phyloP scores from a whole-genome alignment of 805 yeast species.

The Saccharomycopsis selenospora region DNA sequence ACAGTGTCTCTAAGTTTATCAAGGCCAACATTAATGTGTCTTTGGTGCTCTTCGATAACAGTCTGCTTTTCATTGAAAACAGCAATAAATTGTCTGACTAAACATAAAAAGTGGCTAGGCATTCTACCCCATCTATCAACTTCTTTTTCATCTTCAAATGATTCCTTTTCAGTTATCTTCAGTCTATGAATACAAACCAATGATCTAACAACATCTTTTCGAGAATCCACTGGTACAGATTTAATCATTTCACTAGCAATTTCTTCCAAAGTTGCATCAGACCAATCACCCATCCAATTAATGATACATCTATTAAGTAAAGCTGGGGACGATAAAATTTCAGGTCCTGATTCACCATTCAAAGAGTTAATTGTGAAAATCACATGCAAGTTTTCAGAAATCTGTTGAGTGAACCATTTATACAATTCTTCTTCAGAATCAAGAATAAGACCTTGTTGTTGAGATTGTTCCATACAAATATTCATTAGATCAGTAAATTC shows the following conservation, averaged over 20 bases:
- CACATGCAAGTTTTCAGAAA: slow-evolving; percentile 71
- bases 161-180: neutral
- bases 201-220: slow-evolving; percentile 42
- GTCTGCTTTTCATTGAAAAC: slow-evolving; percentile 38
- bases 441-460: slow-evolving; percentile 51
- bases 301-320: slow-evolving; percentile 82
- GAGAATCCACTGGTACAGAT: slow-evolving; percentile 45
- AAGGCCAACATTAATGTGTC: slow-evolving; percentile 67
- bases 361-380: slow-evolving; percentile 67
- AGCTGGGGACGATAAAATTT: slow-evolving; percentile 74
- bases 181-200: slow-evolving; percentile 41
- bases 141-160: slow-evolving; percentile 18
- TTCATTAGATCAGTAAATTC: slow-evolving; percentile 48
- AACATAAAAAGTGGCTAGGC: slow-evolving; percentile 52
- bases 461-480: slow-evolving; percentile 49
- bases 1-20: slow-evolving; percentile 74
- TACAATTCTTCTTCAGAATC: slow-evolving; percentile 66
- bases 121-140: slow-evolving; percentile 23
- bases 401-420: slow-evolving; percentile 63
- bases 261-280: slow-evolving; percentile 38
- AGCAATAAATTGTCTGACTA: slow-evolving; percentile 38
- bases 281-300: slow-evolving; percentile 88
- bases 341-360: slow-evolving; percentile 29
- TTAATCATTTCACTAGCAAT: slow-evolving; percentile 40
- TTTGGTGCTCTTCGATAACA: slow-evolving; percentile 55